These are phyloP conservation scores for Symbiodinium natans DNA, from an alignment of 73 alveolate species.

Conservation along the genomic window DNA sequence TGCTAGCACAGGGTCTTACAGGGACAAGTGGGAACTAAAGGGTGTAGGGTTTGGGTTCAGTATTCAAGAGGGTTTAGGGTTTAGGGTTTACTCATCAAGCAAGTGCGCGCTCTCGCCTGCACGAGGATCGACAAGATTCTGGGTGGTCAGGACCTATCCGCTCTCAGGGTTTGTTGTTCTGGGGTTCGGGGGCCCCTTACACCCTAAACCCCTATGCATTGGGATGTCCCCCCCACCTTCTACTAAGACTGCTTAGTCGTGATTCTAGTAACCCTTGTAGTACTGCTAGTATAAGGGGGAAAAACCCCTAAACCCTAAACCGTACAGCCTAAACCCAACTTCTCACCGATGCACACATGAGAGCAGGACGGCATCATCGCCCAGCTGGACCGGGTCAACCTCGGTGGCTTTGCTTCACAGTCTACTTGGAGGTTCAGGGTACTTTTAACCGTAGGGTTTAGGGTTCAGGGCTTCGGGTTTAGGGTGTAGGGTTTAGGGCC, in stretches of 20 bases:
- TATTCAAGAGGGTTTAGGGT: background rate
- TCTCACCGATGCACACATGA: background rate
- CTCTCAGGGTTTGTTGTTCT: background rate
- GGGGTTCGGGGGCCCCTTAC: background rate
- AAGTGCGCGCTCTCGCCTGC: background rate
- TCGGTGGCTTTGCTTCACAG: background rate
- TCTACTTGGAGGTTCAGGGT: background rate
- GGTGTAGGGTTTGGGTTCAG: background rate
- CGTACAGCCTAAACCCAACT: background rate
- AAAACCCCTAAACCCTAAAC: background rate
- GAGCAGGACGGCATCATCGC: background rate
- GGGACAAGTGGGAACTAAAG: background rate
- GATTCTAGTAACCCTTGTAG: too few species aligned
- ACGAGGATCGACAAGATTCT: background rate
- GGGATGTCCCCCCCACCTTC: too few species aligned
- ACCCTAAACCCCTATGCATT: too few species aligned
- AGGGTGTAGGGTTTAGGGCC: too few species aligned
- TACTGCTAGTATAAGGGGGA: too few species aligned
- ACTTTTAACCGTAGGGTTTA: too few species aligned
- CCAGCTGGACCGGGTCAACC: background rate
- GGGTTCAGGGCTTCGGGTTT: too few species aligned
- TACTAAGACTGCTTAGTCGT: too few species aligned
- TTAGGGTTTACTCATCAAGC: background rate
- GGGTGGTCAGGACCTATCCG: constrained; percentile 3
- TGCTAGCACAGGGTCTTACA: too few species aligned